phyloP scores from a whole-genome alignment of 2,329 filamentous ascomycete genomes.

The Penicillium glabrum region DNA sequence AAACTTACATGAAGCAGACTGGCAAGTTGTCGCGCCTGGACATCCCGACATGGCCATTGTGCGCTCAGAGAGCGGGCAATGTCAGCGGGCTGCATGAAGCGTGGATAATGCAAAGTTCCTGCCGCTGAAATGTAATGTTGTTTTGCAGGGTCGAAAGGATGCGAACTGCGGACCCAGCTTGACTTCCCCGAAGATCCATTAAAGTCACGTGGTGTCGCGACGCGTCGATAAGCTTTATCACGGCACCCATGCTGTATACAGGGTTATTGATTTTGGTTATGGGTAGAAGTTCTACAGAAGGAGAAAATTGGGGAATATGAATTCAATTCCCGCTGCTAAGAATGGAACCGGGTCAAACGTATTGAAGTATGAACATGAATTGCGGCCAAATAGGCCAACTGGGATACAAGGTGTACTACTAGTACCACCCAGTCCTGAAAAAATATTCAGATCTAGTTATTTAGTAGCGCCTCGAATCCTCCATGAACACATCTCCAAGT shows the following conservation, averaged over 20 bases:
- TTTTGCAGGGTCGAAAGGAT: background rate
- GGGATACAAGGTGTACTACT: background rate
- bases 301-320: background rate
- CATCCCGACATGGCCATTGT: slow-evolving; percentile 46
- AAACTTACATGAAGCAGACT: slow-evolving; percentile 41
- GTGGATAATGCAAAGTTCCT: background rate
- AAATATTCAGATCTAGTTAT: too few relatives aligned
- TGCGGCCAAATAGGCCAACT: background rate
- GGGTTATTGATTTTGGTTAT: background rate
- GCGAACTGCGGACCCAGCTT: background rate
- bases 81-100: slow-evolving; percentile 29
- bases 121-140: background rate
- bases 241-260: background rate
- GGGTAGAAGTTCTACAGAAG: background rate
- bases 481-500: too few relatives aligned
- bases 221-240: slow-evolving; percentile 6
- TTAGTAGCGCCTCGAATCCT: too few relatives aligned
- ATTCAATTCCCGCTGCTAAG: slow-evolving; percentile 15
- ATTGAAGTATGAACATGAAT: slow-evolving; percentile 7
- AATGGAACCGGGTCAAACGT: slow-evolving; percentile 18
- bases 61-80: slow-evolving; percentile 35
- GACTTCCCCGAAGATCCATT: background rate
- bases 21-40: slow-evolving; percentile 43
- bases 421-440: background rate
- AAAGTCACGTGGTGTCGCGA: slow-evolving; percentile 20